Evolutionary conservation across 1,139 yeast genomes (phyloP).

Genomic region (Wickerhamomyces sp.): DNA sequence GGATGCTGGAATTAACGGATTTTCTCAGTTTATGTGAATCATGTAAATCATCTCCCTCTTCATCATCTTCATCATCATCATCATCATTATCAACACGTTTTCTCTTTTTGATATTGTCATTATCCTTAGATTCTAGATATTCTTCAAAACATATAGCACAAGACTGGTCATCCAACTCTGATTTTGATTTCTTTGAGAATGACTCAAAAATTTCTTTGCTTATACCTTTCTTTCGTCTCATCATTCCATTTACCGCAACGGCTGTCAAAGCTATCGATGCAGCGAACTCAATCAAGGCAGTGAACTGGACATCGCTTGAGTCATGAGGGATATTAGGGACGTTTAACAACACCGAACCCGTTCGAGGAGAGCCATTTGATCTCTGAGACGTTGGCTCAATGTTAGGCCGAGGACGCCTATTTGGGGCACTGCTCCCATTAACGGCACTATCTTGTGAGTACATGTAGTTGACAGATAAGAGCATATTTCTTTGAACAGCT

Average conservation of each 20-base stretch:
- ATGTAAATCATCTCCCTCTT: slow-evolving; percentile 1
- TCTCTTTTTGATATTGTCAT: slow-evolving; percentile 8
- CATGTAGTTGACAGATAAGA: slow-evolving; percentile 34
- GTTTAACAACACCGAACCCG: slow-evolving; percentile 56
- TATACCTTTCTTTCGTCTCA: slow-evolving; percentile 43
- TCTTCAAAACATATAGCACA: slow-evolving; percentile 73
- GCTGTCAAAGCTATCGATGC: slow-evolving; percentile 67
- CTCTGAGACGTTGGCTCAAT: not conserved
- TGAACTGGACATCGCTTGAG: slow-evolving; percentile 26
- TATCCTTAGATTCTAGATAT: slow-evolving; percentile 28
- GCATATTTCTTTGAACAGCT: slow-evolving; percentile 27
- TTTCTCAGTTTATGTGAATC: no score
- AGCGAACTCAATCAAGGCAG: slow-evolving; percentile 59
- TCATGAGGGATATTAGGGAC: slow-evolving; percentile 54
- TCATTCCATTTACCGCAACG: slow-evolving; percentile 39
- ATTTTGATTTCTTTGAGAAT: slow-evolving; percentile 35
- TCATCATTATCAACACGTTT: slow-evolving; percentile 23
- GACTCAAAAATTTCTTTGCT: slow-evolving; percentile 48
- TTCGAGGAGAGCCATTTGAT: slow-evolving; percentile 22
- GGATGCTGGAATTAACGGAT: no score
- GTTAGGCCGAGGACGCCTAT: not conserved
- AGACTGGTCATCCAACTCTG: slow-evolving; percentile 32
- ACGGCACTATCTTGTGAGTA: slow-evolving; percentile 17
- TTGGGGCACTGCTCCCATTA: not conserved
- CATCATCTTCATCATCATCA: slow-evolving; percentile 7